Evolutionary conservation across 495 filamentous ascomycete genomes (phyloP).

Genomic region (Terfezia boudieri): DNA sequence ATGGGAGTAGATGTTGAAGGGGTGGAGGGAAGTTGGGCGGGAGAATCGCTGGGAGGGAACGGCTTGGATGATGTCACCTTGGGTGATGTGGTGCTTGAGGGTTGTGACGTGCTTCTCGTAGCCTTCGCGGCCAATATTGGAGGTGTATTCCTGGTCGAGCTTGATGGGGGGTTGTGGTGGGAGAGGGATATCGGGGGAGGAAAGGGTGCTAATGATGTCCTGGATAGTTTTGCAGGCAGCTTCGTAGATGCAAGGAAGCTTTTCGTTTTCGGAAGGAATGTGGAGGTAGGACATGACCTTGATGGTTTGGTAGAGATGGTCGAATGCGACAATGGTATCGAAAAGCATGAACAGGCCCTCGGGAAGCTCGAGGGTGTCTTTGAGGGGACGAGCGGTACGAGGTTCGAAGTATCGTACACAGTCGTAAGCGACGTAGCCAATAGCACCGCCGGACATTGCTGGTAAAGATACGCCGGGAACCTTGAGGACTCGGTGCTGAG

Average conservation of each 20-base stretch:
- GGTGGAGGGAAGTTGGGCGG: constrained; percentile 69
- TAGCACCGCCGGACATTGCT: constrained; percentile 68
- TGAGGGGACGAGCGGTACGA: constrained; percentile 62
- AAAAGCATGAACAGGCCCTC: constrained; percentile 96
- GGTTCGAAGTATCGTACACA: constrained; percentile 96
- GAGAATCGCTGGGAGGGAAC: constrained; percentile 87
- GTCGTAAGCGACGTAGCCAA: constrained; percentile 94
- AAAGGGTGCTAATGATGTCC: constrained; percentile 42
- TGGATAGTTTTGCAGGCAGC: constrained; percentile 39
- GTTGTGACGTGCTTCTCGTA: constrained; percentile 67
- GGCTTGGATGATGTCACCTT: constrained; percentile 90
- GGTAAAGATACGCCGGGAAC: constrained; percentile 64
- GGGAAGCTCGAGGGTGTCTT: constrained; percentile 69
- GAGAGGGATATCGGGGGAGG: constrained; percentile 48
- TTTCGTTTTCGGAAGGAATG: constrained; percentile 32
- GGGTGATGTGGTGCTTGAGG: constrained; percentile 68
- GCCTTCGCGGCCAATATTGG: constrained; percentile 72
- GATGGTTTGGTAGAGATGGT: constrained; percentile 78
- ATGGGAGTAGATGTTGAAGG: constrained; percentile 96
- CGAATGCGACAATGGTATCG: constrained; percentile 85
- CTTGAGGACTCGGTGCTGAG: constrained; percentile 49
- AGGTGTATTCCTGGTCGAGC: constrained; percentile 55
- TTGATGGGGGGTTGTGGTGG: constrained; percentile 53
- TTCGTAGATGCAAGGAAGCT: constrained; percentile 36
- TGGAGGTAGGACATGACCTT: constrained; percentile 79